Percentiles rank a stretch among this genome's conserved stretches.
phyloP scores from a whole-genome alignment of 2,329 filamentous ascomycete genomes.

The Aspergillus alliaceus region DNA sequence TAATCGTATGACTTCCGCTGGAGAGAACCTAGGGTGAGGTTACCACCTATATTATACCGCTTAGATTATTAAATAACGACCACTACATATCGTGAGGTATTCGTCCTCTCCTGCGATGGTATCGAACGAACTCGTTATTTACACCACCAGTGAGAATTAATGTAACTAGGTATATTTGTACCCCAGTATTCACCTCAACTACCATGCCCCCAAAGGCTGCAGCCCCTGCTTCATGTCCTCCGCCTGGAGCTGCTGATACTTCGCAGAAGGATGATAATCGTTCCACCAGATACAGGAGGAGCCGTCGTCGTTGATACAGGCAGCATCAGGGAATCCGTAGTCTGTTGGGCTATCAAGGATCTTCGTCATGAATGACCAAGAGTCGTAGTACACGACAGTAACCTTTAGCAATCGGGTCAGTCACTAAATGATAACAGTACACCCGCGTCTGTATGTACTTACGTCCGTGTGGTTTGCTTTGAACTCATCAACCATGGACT shows the following conservation, averaged over 20 bases:
- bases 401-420: constrained; percentile 16
- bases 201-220: constrained; percentile 26
- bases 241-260: constrained; percentile 30
- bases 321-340: constrained; percentile 29
- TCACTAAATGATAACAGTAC: background rate
- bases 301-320: constrained; percentile 30
- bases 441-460: constrained; percentile 11
- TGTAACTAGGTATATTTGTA: too few relatives aligned
- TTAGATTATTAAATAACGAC: too few relatives aligned
- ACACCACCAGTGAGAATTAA: too few relatives aligned
- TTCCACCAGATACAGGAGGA: constrained; percentile 34
- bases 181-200: too few relatives aligned
- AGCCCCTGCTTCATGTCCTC: constrained; percentile 30
- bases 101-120: too few relatives aligned
- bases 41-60: too few relatives aligned
- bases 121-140: too few relatives aligned
- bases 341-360: constrained; percentile 25
- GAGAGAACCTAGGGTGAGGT: too few relatives aligned
- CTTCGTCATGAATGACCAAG: constrained; percentile 31
- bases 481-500: constrained; percentile 21
- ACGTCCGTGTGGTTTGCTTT: constrained; percentile 20
- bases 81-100: too few relatives aligned
- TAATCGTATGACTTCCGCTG: background rate
- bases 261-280: constrained; percentile 30
- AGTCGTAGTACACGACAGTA: constrained; percentile 28